Evolutionary conservation across 495 filamentous ascomycete genomes (phyloP).

Genomic region (Hypoxylon crocopeplum): DNA sequence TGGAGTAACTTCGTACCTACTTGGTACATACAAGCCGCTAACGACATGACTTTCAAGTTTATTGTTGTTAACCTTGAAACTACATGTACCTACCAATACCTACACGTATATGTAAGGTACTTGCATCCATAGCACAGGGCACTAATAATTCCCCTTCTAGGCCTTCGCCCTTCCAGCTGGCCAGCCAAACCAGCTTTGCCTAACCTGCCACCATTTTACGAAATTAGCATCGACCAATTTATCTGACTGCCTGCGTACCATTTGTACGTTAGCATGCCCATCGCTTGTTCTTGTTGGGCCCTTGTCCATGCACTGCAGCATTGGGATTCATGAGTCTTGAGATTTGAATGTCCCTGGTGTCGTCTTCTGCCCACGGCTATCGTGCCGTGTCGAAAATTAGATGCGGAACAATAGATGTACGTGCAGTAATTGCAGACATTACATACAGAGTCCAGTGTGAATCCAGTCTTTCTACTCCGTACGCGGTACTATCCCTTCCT

Average conservation of each 20-base stretch:
- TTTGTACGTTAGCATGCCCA: conserved; percentile 32
- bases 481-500: not conserved
- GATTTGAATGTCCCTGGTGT: conserved; percentile 19
- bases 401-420: conserved; percentile 28
- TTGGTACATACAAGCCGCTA: no score
- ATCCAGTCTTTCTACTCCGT: no score
- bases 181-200: not conserved
- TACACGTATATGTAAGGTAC: no score
- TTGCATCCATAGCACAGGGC: not conserved
- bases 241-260: conserved; percentile 19
- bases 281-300: conserved; percentile 30
- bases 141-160: not conserved
- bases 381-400: conserved; percentile 33
- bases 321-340: conserved; percentile 12
- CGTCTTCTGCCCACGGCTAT: conserved; percentile 22
- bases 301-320: conserved; percentile 32
- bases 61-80: not conserved
- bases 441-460: conserved; percentile 9
- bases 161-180: not conserved
- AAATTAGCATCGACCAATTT: conserved; percentile 39
- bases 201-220: conserved; percentile 21
- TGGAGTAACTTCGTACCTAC: no score
- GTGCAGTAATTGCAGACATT: conserved; percentile 20
- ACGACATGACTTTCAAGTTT: no score
- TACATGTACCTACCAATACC: not conserved